These are phyloP conservation scores for Intubia oerlemansii DNA, from an alignment of 2,329 filamentous ascomycete genomes.

Conservation along the genomic window DNA sequence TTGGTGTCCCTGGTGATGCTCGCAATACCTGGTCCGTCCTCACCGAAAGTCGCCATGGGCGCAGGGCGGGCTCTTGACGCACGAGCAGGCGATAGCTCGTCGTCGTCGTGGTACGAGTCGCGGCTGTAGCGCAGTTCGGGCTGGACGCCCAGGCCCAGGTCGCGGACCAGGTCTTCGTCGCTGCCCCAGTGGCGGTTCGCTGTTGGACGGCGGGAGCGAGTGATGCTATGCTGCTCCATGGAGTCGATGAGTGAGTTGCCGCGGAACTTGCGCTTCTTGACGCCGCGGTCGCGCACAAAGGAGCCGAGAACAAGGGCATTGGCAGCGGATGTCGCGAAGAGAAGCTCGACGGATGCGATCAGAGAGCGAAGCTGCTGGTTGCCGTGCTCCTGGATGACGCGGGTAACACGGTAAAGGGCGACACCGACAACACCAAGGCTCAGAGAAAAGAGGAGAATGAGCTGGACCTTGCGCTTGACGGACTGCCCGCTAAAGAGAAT, in stretches of 20 bases:
- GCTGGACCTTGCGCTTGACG: conserved; percentile 55
- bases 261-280: conserved; percentile 76
- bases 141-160: conserved; percentile 48
- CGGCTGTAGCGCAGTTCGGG: conserved; percentile 24
- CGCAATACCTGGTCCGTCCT: not conserved
- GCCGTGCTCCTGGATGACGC: conserved; percentile 49
- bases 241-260: conserved; percentile 42
- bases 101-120: conserved; percentile 8
- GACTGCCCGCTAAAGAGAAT: conserved; percentile 62
- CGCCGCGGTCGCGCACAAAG: conserved; percentile 72
- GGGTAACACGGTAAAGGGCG: conserved; percentile 62
- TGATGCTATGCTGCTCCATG: conserved; percentile 24
- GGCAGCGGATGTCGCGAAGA: conserved; percentile 70
- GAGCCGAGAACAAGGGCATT: conserved; percentile 83
- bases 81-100: not conserved
- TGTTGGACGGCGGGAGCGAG: conserved; percentile 22
- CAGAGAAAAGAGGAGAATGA: conserved; percentile 63
- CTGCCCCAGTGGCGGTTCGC: conserved; percentile 58
- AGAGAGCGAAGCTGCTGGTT: conserved; percentile 75
- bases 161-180: conserved; percentile 74
- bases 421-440: conserved; percentile 63
- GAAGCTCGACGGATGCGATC: conserved; percentile 71
- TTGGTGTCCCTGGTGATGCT: not conserved
- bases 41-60: conserved; percentile 4
- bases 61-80: conserved; percentile 1